Conservation (phyloP, 306 rosid genomes). For the Vicia villosa region DNA sequence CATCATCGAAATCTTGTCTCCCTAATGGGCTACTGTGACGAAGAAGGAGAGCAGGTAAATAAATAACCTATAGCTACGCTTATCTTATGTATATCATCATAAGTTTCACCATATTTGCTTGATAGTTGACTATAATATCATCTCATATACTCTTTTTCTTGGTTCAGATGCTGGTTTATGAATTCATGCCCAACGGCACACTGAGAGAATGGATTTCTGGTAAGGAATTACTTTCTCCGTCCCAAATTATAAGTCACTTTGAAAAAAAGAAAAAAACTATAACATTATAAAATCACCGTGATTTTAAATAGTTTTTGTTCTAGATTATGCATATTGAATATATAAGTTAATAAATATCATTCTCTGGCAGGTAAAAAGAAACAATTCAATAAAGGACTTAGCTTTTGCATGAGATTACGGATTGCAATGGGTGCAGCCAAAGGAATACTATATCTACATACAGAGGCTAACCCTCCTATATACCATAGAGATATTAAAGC, state of each 20-base stretch:
- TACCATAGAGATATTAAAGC: slow-evolving; percentile 93
- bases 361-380: slow-evolving; percentile 55
- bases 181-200: slow-evolving; percentile 89
- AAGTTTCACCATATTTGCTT: slow-evolving; percentile 9
- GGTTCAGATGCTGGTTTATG: slow-evolving; percentile 87
- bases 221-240: slow-evolving; percentile 32
- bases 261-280: no score
- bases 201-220: slow-evolving; percentile 84
- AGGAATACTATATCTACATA: slow-evolving; percentile 87
- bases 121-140: slow-evolving; percentile 1
- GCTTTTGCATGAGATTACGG: slow-evolving; percentile 58
- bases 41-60: slow-evolving; percentile 80
- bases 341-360: slow-evolving; percentile 23
- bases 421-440: slow-evolving; percentile 84
- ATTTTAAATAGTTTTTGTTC: slow-evolving; percentile 18
- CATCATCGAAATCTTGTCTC: slow-evolving; percentile 92
- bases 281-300: not conserved
- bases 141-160: slow-evolving; percentile 40
- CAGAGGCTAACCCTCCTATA: slow-evolving; percentile 94
- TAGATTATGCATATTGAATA: not conserved
- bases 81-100: slow-evolving; percentile 7
- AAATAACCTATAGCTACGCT: slow-evolving; percentile 20
- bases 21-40: slow-evolving; percentile 77
- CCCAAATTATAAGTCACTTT: no score
- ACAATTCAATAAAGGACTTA: slow-evolving; percentile 47